phyloP scores from a whole-genome alignment of 768 basidiomycete species.

The Guyanaporus albipodus region DNA sequence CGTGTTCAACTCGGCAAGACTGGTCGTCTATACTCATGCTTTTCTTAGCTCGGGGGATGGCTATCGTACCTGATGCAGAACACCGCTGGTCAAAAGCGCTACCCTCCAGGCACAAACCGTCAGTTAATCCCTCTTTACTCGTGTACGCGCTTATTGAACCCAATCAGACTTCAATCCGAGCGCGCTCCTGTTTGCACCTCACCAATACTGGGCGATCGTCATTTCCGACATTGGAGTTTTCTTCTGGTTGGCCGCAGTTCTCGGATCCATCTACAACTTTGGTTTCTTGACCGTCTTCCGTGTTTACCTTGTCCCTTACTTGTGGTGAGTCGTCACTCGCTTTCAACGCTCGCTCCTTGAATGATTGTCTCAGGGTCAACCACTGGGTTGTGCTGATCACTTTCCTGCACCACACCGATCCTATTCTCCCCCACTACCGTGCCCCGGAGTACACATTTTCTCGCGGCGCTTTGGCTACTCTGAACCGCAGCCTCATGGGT shows the following conservation, averaged over 20 bases:
- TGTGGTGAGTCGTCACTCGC: conserved; percentile 48
- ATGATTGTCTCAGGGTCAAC: conserved; percentile 58
- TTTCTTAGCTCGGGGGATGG: conserved; percentile 71
- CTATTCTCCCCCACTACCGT: conserved; percentile 93
- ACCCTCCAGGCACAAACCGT: conserved; percentile 81
- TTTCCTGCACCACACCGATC: conserved; percentile 99
- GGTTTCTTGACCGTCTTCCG: conserved; percentile 73
- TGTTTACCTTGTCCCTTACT: conserved; percentile 83
- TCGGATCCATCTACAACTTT: conserved; percentile 50
- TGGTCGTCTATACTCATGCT: neutral
- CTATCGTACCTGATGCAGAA: conserved; percentile 78
- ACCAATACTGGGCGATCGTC: conserved; percentile 73
- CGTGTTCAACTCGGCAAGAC: too few species aligned
- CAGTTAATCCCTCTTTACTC: conserved; percentile 29
- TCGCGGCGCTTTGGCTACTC: conserved; percentile 87
- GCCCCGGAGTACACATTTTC: conserved; percentile 86
- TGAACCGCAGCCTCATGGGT: conserved; percentile 80
- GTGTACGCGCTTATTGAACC: neutral
- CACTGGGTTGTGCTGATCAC: conserved; percentile 97
- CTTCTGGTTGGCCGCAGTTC: conserved; percentile 62
- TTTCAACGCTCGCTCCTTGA: neutral
- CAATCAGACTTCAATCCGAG: conserved; percentile 68
- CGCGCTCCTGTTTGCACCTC: conserved; percentile 76
- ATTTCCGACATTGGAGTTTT: conserved; percentile 80
- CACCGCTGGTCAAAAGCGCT: conserved; percentile 79